Conservation (phyloP, 2,329 filamentous ascomycete genomes). For the Colletotrichum australisinense region DNA sequence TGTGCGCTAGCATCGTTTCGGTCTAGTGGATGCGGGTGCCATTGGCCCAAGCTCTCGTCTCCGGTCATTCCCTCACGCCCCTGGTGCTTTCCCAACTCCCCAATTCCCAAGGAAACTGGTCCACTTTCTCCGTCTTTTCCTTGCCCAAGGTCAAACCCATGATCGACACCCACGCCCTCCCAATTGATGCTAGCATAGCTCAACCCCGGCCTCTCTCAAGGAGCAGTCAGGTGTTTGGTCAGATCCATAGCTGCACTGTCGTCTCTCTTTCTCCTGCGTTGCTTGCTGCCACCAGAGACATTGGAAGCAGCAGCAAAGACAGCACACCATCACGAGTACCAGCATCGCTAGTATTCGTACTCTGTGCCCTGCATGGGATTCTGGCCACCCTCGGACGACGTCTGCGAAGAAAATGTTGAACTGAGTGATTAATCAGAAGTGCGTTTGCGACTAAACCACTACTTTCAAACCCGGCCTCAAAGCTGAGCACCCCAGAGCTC, state of each 20-base stretch:
- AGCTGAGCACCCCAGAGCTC: slow-evolving; percentile 8
- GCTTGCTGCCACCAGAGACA: neutral
- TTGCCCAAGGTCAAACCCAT: slow-evolving; percentile 26
- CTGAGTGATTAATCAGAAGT: neutral
- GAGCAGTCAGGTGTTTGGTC: slow-evolving; percentile 21
- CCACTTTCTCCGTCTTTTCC: slow-evolving; percentile 14
- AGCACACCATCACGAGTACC: slow-evolving; percentile 14
- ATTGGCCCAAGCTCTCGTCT: slow-evolving; percentile 1
- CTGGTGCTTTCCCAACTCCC: neutral
- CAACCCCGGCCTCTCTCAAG: slow-evolving; percentile 25
- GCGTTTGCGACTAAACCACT: neutral
- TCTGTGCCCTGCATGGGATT: neutral
- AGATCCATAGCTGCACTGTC: slow-evolving; percentile 16
- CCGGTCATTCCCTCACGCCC: neutral
- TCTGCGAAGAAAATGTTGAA: neutral
- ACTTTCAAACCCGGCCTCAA: neutral
- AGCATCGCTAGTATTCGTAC: slow-evolving; percentile 1
- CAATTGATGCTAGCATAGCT: slow-evolving; percentile 19
- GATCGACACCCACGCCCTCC: slow-evolving; percentile 33
- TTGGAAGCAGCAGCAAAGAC: neutral
- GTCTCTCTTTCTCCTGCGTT: neutral
- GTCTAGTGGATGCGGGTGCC: neutral
- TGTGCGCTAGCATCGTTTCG: neutral
- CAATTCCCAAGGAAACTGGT: neutral
- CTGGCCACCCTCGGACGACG: slow-evolving; percentile 14